phyloP scores from a whole-genome alignment of 345 rosid species.

The Salix brachista region DNA sequence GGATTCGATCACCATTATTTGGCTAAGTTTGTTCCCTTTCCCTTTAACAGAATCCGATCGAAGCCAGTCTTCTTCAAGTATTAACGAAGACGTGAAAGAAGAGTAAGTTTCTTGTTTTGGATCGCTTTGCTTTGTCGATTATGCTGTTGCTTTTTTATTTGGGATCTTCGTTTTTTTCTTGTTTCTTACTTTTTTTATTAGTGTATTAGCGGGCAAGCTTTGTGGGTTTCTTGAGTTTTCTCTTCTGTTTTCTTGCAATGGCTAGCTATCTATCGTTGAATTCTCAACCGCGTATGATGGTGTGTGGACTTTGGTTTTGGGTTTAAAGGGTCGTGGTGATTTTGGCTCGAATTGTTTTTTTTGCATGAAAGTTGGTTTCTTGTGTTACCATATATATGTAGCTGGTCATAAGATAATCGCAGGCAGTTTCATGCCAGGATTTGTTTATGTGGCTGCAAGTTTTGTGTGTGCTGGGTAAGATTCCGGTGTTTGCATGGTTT shows the following conservation, averaged over 20 bases:
- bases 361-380: constrained; percentile 16
- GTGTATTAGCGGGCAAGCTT: neutral
- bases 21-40: neutral
- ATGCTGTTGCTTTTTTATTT: neutral
- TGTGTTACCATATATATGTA: neutral
- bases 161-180: constrained; percentile 16
- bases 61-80: constrained; percentile 34
- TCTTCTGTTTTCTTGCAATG: neutral
- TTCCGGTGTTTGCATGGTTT: neutral
- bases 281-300: neutral
- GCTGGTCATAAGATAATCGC: neutral
- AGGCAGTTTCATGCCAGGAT: neutral
- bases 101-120: constrained; percentile 24
- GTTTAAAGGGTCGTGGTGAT: neutral
- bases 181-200: neutral
- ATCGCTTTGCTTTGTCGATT: constrained; percentile 10
- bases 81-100: constrained; percentile 21
- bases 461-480: neutral
- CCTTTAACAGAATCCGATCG: constrained; percentile 40
- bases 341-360: constrained; percentile 2
- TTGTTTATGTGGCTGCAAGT: neutral
- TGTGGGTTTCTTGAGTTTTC: neutral
- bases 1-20: neutral
- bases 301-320: constrained; percentile 3
- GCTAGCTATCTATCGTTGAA: neutral